A percentile compares a stretch with the other conserved stretches of the same genome.
Conservation (phyloP, 805 yeast species). For the Jamesozyma jinghongensis region DNA sequence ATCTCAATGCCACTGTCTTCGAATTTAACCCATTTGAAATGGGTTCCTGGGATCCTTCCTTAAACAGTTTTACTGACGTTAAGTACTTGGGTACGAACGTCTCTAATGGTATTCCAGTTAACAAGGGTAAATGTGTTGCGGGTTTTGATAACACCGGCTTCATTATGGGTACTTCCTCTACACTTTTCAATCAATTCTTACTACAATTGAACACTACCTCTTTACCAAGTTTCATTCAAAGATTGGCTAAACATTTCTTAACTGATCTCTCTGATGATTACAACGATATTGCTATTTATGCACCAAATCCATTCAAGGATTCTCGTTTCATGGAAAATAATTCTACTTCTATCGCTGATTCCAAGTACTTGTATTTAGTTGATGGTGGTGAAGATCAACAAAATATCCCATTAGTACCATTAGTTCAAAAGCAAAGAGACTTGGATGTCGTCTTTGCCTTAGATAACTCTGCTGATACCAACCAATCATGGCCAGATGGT, state of each 20-base stretch:
- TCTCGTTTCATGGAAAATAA: slow-evolving; percentile 29
- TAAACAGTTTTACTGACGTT: slow-evolving; percentile 54
- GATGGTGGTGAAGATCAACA: slow-evolving; percentile 70
- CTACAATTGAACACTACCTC: slow-evolving; percentile 42
- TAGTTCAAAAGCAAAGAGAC: slow-evolving; percentile 48
- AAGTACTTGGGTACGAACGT: slow-evolving; percentile 64
- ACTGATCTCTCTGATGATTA: slow-evolving; percentile 39
- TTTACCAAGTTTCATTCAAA: slow-evolving; percentile 33
- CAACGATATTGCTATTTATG: slow-evolving; percentile 60
- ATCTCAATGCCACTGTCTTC: slow-evolving; percentile 59
- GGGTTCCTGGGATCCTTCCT: slow-evolving; percentile 82
- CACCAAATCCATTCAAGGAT: slow-evolving; percentile 62
- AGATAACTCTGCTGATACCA: slow-evolving; percentile 60
- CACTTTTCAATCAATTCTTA: slow-evolving; percentile 63
- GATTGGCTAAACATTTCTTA: slow-evolving; percentile 38
- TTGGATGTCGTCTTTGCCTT: slow-evolving; percentile 59
- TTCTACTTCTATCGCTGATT: slow-evolving; percentile 31
- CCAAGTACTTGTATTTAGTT: slow-evolving; percentile 42
- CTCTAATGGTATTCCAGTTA: slow-evolving; percentile 46
- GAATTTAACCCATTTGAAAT: slow-evolving; percentile 59
- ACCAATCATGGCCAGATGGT: slow-evolving; percentile 58
- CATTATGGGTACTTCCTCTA: slow-evolving; percentile 73
- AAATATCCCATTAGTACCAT: slow-evolving; percentile 55
- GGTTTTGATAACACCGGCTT: slow-evolving; percentile 81
- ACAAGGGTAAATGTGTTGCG: slow-evolving; percentile 42